Percentiles rank a stretch among this genome's conserved stretches.
Evolutionary conservation across 768 basidiomycete species (phyloP).

Genomic region (Termitomyces sp.): DNA sequence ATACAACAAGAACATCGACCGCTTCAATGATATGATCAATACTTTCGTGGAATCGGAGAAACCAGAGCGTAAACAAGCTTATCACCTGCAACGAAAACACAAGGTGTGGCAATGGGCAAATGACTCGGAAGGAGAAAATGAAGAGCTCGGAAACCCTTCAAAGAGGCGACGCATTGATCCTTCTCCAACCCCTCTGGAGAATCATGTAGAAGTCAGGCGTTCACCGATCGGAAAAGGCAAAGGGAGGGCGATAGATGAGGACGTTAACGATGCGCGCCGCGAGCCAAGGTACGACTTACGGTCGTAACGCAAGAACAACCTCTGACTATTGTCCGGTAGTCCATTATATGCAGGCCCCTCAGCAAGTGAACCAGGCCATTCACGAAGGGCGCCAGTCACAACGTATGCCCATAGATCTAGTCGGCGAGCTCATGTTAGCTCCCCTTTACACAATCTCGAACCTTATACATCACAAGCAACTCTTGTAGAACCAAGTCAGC

Average conservation of each 20-base stretch:
- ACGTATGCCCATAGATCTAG: not conserved
- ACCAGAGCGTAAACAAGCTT: conserved; percentile 23
- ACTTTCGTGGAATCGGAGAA: conserved; percentile 19
- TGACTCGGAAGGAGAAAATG: not conserved
- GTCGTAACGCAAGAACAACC: not conserved
- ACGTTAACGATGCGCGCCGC: not conserved
- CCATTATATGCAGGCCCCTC: not conserved
- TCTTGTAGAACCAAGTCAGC: conserved; percentile 5
- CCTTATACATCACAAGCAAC: conserved; percentile 15
- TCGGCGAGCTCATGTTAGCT: not conserved
- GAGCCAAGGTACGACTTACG: not conserved
- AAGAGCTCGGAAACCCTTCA: not conserved
- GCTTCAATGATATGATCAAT: conserved; percentile 33
- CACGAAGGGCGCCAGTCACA: not conserved
- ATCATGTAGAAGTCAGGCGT: not conserved
- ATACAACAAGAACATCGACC: conserved; percentile 34
- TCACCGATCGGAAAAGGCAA: conserved; percentile 1
- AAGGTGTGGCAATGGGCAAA: not conserved
- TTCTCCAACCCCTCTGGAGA: not conserved
- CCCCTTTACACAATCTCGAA: not conserved
- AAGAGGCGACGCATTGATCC: conserved; percentile 7
- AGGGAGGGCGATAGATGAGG: not conserved
- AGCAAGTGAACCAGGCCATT: conserved; percentile 3
- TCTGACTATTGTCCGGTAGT: not conserved
- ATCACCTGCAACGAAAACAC: conserved; percentile 19